phyloP scores from a whole-genome alignment of 2,329 filamentous ascomycete species.

The Colletotrichum sp. region DNA sequence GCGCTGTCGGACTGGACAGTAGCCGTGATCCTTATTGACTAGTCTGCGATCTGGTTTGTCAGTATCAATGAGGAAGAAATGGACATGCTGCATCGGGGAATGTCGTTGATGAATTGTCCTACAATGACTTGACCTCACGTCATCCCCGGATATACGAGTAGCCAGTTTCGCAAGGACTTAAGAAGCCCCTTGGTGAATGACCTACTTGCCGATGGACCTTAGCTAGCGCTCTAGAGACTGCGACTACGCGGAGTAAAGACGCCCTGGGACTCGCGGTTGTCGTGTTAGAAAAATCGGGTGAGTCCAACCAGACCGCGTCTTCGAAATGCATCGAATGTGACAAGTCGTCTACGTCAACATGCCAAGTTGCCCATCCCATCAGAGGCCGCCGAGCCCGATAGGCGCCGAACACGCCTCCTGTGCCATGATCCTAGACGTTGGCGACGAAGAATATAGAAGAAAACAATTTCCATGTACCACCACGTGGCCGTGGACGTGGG shows the following conservation, averaged over 20 bases:
- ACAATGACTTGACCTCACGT: not conserved
- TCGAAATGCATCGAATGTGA: not conserved
- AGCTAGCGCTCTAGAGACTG: not conserved
- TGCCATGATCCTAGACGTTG: not conserved
- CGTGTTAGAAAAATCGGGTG: not conserved
- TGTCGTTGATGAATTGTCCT: not conserved
- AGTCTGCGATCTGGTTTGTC: not conserved
- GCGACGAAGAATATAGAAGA: not conserved
- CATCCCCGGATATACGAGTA: not conserved
- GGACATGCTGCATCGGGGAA: not conserved
- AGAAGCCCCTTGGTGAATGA: not conserved
- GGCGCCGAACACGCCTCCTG: not conserved
- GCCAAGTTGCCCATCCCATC: not conserved
- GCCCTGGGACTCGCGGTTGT: not conserved
- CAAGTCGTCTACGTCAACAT: not conserved
- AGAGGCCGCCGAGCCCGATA: not conserved
- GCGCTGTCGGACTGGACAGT: not conserved
- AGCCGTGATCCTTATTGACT: not conserved
- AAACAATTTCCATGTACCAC: not conserved
- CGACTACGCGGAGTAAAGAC: not conserved
- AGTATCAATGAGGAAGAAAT: not conserved
- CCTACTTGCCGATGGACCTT: not conserved
- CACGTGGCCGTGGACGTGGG: not conserved
- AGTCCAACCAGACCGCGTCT: not conserved
- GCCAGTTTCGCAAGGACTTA: not conserved